Percentiles rank a stretch among this genome's conserved stretches.
Evolutionary conservation across 306 rosid species (phyloP).

Genomic region (Quillaja saponaria): DNA sequence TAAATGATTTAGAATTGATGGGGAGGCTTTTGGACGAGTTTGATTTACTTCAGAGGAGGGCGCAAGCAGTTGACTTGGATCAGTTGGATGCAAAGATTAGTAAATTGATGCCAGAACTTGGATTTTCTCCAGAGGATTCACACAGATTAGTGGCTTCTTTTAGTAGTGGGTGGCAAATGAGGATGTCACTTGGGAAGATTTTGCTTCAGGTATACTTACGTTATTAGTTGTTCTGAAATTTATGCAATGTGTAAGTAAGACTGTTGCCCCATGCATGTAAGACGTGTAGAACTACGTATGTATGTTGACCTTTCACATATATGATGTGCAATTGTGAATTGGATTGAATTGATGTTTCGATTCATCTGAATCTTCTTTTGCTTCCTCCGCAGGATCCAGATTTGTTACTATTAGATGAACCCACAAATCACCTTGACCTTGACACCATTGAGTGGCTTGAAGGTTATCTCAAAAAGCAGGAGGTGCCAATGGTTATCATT

Average conservation of each 20-base stretch:
- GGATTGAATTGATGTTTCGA: conserved; percentile 12
- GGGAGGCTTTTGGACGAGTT: conserved; percentile 95
- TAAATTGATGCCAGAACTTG: conserved; percentile 88
- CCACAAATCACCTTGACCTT: conserved; percentile 95
- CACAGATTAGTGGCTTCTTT: conserved; percentile 92
- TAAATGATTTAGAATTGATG: conserved; percentile 83
- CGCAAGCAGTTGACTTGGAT: conserved; percentile 69
- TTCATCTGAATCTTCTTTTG: conserved; percentile 17
- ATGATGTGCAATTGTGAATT: conserved; percentile 11
- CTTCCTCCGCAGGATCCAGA: conserved; percentile 81
- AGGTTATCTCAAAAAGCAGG: conserved; percentile 81
- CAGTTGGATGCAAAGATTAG: conserved; percentile 76
- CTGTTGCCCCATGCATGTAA: not conserved
- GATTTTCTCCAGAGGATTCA: conserved; percentile 77
- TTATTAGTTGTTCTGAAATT: not conserved
- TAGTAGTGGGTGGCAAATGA: conserved; percentile 99
- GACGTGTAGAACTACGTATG: conserved; percentile 2
- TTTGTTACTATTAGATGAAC: conserved; percentile 87
- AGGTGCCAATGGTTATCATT: conserved; percentile 96
- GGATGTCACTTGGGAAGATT: conserved; percentile 98
- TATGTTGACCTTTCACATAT: conserved; percentile 13
- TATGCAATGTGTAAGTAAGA: not conserved
- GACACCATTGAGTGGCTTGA: conserved; percentile 99
- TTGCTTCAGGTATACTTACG: conserved; percentile 73
- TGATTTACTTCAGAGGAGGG: conserved; percentile 81